These are phyloP conservation scores for Polyplosphaeria fusca DNA, from an alignment of 495 filamentous ascomycete species.

Conservation along the genomic window DNA sequence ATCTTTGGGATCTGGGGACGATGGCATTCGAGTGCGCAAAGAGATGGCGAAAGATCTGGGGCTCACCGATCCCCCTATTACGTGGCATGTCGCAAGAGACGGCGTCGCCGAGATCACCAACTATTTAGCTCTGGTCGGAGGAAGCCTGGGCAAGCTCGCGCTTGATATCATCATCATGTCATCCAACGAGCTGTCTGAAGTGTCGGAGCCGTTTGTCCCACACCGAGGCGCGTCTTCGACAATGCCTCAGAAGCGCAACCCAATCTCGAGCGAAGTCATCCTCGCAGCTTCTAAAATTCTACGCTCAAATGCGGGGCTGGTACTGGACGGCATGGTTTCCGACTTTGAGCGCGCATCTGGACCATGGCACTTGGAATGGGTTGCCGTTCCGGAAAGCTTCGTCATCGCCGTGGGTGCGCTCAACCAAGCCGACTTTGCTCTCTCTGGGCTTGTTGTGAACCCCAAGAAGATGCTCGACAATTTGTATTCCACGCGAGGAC, in stretches of 20 bases:
- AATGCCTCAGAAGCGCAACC: slow-evolving; percentile 57
- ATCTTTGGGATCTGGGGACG: slow-evolving; percentile 42
- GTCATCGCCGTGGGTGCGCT: slow-evolving; percentile 51
- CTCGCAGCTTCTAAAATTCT: slow-evolving; percentile 52
- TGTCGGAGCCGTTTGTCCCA: slow-evolving; percentile 54
- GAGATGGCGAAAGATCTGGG: slow-evolving; percentile 40
- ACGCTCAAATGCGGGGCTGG: slow-evolving; percentile 49
- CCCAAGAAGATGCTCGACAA: slow-evolving; percentile 48
- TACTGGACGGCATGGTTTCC: slow-evolving; percentile 53
- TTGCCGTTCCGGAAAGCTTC: slow-evolving; percentile 52
- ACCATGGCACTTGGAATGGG: slow-evolving; percentile 56
- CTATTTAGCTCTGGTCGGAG: slow-evolving; percentile 51
- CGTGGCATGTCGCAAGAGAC: slow-evolving; percentile 50
- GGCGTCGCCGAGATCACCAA: slow-evolving; percentile 51
- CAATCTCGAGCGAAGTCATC: slow-evolving; percentile 54
- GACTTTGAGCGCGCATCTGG: slow-evolving; percentile 55
- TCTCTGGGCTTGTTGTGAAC: slow-evolving; percentile 50
- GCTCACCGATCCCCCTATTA: slow-evolving; percentile 46
- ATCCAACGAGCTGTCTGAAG: slow-evolving; percentile 53
- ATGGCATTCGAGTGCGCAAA: slow-evolving; percentile 45
- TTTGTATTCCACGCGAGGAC: slow-evolving; percentile 47
- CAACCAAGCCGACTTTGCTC: slow-evolving; percentile 49
- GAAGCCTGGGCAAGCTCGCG: slow-evolving; percentile 51
- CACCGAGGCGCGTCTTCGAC: slow-evolving; percentile 54
- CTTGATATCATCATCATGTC: slow-evolving; percentile 57